Percentiles rank a stretch among this genome's conserved stretches.
These are phyloP conservation scores for Phytophthora fragariae DNA, from an alignment of 352 stramenopile genomes.

Conservation along the genomic window DNA sequence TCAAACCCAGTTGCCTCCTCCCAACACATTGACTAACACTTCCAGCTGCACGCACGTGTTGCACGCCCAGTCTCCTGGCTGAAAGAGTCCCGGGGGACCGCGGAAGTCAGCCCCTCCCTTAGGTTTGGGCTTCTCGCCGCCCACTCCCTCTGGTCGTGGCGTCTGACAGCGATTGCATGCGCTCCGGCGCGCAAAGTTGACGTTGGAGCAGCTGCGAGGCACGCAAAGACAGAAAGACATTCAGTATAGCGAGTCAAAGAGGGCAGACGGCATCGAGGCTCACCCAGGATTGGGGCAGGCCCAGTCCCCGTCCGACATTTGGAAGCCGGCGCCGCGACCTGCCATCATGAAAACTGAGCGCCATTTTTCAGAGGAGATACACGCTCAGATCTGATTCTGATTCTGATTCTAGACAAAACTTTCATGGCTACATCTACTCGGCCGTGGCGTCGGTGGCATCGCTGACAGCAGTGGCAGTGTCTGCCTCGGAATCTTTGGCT, in stretches of 20 bases:
- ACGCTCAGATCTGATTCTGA: constrained; percentile 38
- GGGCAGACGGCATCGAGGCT: neutral
- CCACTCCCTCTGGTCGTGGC: constrained; percentile 52
- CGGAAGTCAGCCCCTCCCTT: constrained; percentile 48
- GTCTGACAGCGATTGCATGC: constrained; percentile 88
- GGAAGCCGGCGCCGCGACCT: constrained; percentile 53
- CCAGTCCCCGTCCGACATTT: constrained; percentile 79
- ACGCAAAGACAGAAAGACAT: constrained; percentile 1
- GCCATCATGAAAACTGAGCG: constrained; percentile 39
- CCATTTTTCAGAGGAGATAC: constrained; percentile 6
- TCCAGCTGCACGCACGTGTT: constrained; percentile 60
- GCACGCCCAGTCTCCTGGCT: constrained; percentile 84
- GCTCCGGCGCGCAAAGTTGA: constrained; percentile 85
- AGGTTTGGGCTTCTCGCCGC: constrained; percentile 36
- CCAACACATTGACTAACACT: neutral
- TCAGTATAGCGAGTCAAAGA: constrained; percentile 7
- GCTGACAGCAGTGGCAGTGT: constrained; percentile 23
- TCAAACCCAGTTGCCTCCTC: neutral
- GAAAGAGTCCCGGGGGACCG: constrained; percentile 79
- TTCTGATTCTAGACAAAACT: constrained; percentile 36
- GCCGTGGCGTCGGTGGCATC: constrained; percentile 12
- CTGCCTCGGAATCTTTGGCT: constrained; percentile 21
- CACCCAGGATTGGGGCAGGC: constrained; percentile 83
- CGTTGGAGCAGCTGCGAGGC: constrained; percentile 71
- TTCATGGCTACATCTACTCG: constrained; percentile 8